phyloP scores from a whole-genome alignment of 2,329 filamentous ascomycete genomes.

The Penicillium sp. region DNA sequence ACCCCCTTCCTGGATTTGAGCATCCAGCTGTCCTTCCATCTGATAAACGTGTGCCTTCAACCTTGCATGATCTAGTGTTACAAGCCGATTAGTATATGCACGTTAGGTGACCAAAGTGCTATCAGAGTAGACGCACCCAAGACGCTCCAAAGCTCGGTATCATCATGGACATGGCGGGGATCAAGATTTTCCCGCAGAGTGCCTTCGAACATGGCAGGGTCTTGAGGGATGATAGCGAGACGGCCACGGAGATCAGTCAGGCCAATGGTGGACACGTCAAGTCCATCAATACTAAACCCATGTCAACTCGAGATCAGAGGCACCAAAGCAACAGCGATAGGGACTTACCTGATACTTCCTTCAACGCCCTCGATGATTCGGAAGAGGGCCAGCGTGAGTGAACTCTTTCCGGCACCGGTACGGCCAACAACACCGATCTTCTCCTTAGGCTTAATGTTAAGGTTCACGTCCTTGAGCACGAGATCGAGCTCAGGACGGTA shows the following conservation, averaged over 20 bases:
- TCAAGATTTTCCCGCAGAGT: conserved; percentile 93
- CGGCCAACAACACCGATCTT: conserved; percentile 97
- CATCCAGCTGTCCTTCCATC: conserved; percentile 88
- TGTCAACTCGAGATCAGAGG: conserved; percentile 7
- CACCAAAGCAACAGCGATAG: conserved; percentile 1
- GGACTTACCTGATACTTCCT: conserved; percentile 63
- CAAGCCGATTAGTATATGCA: conserved; percentile 40
- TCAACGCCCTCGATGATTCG: conserved; percentile 84
- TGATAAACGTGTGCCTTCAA: conserved; percentile 82
- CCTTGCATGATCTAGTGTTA: conserved; percentile 72
- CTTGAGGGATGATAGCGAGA: conserved; percentile 94
- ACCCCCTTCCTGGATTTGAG: conserved; percentile 91
- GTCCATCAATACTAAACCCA: conserved; percentile 67
- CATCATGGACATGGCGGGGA: conserved; percentile 89
- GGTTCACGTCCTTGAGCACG: conserved; percentile 85
- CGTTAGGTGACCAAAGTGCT: background rate
- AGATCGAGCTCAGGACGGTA: conserved; percentile 87
- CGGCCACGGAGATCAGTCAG: conserved; percentile 82
- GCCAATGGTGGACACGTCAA: conserved; percentile 88
- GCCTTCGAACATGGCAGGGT: conserved; percentile 92
- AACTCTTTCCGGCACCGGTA: conserved; percentile 94
- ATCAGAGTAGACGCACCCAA: conserved; percentile 60
- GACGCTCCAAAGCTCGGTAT: conserved; percentile 95
- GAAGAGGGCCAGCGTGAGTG: conserved; percentile 87
- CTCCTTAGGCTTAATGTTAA: conserved; percentile 92